Base-by-base conservation (phyloP, 1,284 basidiomycete species). In the Rhodotorula sp. region DNA sequence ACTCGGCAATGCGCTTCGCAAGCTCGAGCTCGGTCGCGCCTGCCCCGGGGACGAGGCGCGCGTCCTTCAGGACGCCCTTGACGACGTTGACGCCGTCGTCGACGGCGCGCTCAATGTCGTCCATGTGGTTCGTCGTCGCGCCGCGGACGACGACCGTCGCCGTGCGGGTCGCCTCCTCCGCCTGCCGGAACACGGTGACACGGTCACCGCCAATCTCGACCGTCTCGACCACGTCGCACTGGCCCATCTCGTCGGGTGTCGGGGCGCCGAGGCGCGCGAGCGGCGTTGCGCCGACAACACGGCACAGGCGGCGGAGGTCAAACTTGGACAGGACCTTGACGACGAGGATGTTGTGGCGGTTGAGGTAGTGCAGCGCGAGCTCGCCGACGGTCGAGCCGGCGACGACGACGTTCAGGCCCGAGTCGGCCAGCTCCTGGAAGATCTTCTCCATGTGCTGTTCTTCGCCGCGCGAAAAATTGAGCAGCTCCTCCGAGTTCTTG, bases 321-420 rank as follows among this genome's bases (percentile, higher is more conserved):
- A 99, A 99, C 82, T 99, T 99, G 81, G 94, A 97, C 71, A 97
- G 87, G 46, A 99, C 92, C 83, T 98, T 98, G 84, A 99, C 88
- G 77, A 98, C 94, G 77, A 92, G 90, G 82, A 99, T 95, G 83
- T 89, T 86, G 84, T 92, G 87, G 66, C 96, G 88, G 85, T 99
- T 93, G 80, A 98, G 89, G 85, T 97, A 99, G 84, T 99, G 97
- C 75, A 97, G 85, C 7, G 96, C 94, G 60, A 99, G 91, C 80
- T 99, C 97, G 77, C 96, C 96, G 70, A 99, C 88, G 53, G 88
- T 89, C 25, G 92, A 91, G 46, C 96, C 95, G 29, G 94, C 94
- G 74, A 99, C 88, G 83, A 99, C 89, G 72, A 98, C 88, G 81
- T 91, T 92, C 79, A 99, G 90, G 61, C 94, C 97, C 4, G 95